Evolutionary conservation across 2,329 filamentous ascomycete genomes (phyloP).

Genomic region (Capronia epimyces): DNA sequence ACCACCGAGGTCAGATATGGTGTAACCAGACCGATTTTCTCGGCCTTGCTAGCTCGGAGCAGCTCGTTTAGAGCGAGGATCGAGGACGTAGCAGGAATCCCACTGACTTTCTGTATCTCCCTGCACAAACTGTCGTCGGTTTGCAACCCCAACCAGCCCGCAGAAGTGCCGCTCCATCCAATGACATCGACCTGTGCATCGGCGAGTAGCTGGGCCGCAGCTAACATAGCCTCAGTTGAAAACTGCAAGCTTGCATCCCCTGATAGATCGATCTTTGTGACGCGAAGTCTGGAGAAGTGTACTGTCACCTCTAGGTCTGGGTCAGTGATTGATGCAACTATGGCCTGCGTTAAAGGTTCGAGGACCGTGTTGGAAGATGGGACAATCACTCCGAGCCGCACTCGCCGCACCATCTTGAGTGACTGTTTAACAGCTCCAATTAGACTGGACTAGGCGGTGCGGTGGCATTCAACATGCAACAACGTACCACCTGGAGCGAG

Average conservation of each 20-base stretch:
- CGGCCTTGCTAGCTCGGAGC: slow-evolving; percentile 29
- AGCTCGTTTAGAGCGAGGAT: slow-evolving; percentile 39
- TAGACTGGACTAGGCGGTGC: too few relatives aligned
- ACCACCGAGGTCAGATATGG: slow-evolving; percentile 42
- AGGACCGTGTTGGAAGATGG: slow-evolving; percentile 44
- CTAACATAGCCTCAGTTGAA: slow-evolving; percentile 31
- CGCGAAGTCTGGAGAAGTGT: slow-evolving; percentile 42
- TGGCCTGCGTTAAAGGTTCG: slow-evolving; percentile 39
- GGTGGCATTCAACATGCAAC: too few relatives aligned
- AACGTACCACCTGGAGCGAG: not conserved
- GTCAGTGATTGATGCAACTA: slow-evolving; percentile 32
- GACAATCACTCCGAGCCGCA: slow-evolving; percentile 38
- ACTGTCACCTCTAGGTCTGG: slow-evolving; percentile 31
- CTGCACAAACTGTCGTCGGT: slow-evolving; percentile 39
- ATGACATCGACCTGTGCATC: slow-evolving; percentile 39
- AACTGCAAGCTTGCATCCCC: slow-evolving; percentile 34
- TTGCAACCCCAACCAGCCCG: slow-evolving; percentile 40
- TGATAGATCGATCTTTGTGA: slow-evolving; percentile 38
- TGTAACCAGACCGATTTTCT: slow-evolving; percentile 38
- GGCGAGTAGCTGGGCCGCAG: slow-evolving; percentile 34
- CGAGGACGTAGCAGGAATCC: slow-evolving; percentile 39
- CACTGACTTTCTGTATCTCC: slow-evolving; percentile 35
- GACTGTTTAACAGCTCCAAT: not conserved
- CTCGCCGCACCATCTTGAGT: not conserved
- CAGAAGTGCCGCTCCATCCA: slow-evolving; percentile 38